These are phyloP conservation scores for Flaveria sonorensis DNA, from an alignment of 129 eudicot species.

Conservation along the genomic window DNA sequence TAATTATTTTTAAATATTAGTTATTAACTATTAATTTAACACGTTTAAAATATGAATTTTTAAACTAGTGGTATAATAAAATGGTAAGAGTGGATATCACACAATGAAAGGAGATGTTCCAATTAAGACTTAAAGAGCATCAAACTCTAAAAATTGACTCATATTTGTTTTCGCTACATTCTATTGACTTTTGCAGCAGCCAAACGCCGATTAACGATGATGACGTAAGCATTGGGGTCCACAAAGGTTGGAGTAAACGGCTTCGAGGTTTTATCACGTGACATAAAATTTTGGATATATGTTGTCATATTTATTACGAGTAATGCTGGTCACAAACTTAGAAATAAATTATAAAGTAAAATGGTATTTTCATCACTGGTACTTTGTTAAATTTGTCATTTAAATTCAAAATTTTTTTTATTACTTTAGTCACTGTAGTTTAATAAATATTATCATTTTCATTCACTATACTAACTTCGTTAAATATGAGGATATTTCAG, in stretches of 20 bases:
- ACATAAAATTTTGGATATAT: background rate
- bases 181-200: constrained; percentile 33
- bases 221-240: constrained; percentile 1
- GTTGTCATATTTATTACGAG: background rate
- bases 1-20: too few relatives aligned
- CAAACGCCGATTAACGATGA: constrained; percentile 36
- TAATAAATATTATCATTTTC: too few relatives aligned
- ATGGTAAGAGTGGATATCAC: constrained; percentile 23
- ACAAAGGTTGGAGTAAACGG: constrained; percentile 14
- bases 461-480: too few relatives aligned
- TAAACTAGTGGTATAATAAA: background rate
- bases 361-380: too few relatives aligned
- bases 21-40: too few relatives aligned
- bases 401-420: too few relatives aligned
- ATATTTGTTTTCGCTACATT: constrained; percentile 21
- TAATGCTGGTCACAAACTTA: background rate
- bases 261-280: constrained; percentile 23
- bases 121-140: background rate
- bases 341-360: too few relatives aligned
- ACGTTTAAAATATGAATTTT: too few relatives aligned
- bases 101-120: constrained; percentile 20
- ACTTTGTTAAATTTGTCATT: too few relatives aligned
- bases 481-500: too few relatives aligned
- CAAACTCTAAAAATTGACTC: constrained; percentile 28
- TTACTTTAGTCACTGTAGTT: too few relatives aligned